phyloP scores from a whole-genome alignment of 345 rosid genomes.

The Salix brachista region DNA sequence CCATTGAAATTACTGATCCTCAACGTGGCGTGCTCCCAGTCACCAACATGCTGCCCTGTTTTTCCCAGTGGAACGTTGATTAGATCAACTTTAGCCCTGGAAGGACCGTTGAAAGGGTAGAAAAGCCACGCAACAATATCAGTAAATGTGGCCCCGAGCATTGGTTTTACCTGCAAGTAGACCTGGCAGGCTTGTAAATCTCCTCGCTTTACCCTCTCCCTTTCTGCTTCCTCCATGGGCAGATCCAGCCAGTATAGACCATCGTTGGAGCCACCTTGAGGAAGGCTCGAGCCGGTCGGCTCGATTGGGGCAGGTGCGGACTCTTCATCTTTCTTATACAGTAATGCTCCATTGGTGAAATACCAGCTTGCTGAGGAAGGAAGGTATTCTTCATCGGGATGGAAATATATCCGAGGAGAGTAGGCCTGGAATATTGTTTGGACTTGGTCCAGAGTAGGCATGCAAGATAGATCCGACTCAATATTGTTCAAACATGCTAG shows the following conservation, averaged over 20 bases:
- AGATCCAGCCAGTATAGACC: constrained; percentile 80
- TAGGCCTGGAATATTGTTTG: constrained; percentile 40
- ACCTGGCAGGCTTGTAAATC: constrained; percentile 44
- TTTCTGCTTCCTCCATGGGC: constrained; percentile 40
- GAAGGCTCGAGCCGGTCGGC: constrained; percentile 61
- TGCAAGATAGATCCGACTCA: constrained; percentile 30
- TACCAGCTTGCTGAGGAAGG: constrained; percentile 77
- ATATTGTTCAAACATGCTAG: constrained; percentile 61
- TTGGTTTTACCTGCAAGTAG: constrained; percentile 71
- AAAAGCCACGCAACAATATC: constrained; percentile 73
- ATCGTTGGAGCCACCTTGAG: constrained; percentile 71
- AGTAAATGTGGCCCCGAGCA: constrained; percentile 73
- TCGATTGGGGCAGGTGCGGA: constrained; percentile 47
- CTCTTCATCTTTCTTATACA: constrained; percentile 61
- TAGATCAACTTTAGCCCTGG: constrained; percentile 53
- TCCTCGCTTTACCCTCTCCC: constrained; percentile 66
- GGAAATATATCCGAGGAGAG: constrained; percentile 63
- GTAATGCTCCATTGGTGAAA: constrained; percentile 60
- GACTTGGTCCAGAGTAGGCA: constrained; percentile 64
- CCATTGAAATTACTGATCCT: constrained; percentile 77
- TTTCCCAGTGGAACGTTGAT: constrained; percentile 48
- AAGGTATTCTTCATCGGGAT: constrained; percentile 67
- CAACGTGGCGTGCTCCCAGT: constrained; percentile 85
- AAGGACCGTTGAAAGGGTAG: constrained; percentile 83
- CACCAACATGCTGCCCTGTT: constrained; percentile 78